These are phyloP conservation scores for Mortierella sp. DNA, from an alignment of 371 early-diverging fungal species.

Conservation along the genomic window DNA sequence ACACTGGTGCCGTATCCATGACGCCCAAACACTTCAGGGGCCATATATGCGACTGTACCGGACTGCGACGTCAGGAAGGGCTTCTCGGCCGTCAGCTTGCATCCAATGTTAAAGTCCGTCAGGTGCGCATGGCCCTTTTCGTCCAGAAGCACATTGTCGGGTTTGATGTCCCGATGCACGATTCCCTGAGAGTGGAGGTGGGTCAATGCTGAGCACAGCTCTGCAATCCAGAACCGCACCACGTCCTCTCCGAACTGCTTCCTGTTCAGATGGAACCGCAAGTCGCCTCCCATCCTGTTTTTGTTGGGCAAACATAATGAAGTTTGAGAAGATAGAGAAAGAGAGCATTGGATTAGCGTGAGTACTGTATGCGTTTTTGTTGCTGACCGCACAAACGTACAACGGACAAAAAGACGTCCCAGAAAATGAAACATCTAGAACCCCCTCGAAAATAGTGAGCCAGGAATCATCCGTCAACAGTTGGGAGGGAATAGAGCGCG, in stretches of 20 bases:
- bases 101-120: conserved; percentile 89
- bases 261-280: conserved; percentile 82
- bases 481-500: not conserved
- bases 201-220: conserved; percentile 77
- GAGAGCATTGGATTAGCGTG: not conserved
- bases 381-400: not conserved
- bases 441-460: not conserved
- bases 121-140: conserved; percentile 82
- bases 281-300: conserved; percentile 84
- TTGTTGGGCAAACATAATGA: not conserved
- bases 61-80: conserved; percentile 78
- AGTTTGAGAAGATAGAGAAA: not conserved
- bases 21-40: conserved; percentile 84
- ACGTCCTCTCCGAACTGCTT: conserved; percentile 79
- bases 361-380: not conserved
- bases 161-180: conserved; percentile 89
- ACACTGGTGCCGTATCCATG: conserved; percentile 81
- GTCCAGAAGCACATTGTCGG: conserved; percentile 89
- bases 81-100: conserved; percentile 67
- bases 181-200: conserved; percentile 85
- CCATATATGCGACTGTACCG: conserved; percentile 88
- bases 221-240: conserved; percentile 84
- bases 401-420: not conserved
- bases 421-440: not conserved
- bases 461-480: too few species aligned